These are phyloP conservation scores for Coemansia sp. DNA, from an alignment of 192 early-diverging fungal species.

Conservation along the genomic window DNA sequence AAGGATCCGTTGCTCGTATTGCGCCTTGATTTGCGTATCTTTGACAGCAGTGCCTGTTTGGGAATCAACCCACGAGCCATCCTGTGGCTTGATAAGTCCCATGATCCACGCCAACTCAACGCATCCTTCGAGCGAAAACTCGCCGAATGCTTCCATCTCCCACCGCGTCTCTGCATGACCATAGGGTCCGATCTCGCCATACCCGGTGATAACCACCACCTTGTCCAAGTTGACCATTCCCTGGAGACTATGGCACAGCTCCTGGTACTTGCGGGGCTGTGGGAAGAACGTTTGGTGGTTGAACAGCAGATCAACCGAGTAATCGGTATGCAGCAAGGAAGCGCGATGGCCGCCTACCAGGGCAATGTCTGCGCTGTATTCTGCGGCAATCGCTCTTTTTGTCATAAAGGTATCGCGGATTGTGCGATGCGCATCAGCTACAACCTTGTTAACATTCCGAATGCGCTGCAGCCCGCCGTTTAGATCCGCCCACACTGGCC, in stretches of 20 bases:
- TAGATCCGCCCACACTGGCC: constrained; percentile 94
- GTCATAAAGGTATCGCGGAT: neutral
- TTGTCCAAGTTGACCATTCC: constrained; percentile 81
- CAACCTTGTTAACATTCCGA: constrained; percentile 36
- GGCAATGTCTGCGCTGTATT: constrained; percentile 21
- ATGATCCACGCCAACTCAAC: constrained; percentile 98
- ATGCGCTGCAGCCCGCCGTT: constrained; percentile 90
- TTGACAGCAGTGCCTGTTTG: constrained; percentile 76
- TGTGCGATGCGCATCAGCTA: constrained; percentile 7
- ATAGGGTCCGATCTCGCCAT: constrained; percentile 90
- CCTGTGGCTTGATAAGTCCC: constrained; percentile 84
- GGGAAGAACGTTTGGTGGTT: constrained; percentile 88
- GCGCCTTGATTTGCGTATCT: constrained; percentile 84
- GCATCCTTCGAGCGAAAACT: constrained; percentile 61
- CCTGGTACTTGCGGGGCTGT: constrained; percentile 30
- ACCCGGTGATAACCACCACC: constrained; percentile 89
- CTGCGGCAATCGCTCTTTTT: constrained; percentile 2
- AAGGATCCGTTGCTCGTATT: constrained; percentile 88
- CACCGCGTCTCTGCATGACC: constrained; percentile 91
- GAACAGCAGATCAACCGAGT: constrained; percentile 64
- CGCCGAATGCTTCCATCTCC: constrained; percentile 93
- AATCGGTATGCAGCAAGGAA: constrained; percentile 18
- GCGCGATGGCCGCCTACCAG: constrained; percentile 8
- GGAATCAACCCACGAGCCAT: constrained; percentile 80
- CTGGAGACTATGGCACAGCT: constrained; percentile 58